A percentile compares a stretch with the other conserved stretches of the same genome.
These are phyloP conservation scores for Dioscorea cayenensis DNA, from an alignment of 116 monocot species.

Conservation along the genomic window DNA sequence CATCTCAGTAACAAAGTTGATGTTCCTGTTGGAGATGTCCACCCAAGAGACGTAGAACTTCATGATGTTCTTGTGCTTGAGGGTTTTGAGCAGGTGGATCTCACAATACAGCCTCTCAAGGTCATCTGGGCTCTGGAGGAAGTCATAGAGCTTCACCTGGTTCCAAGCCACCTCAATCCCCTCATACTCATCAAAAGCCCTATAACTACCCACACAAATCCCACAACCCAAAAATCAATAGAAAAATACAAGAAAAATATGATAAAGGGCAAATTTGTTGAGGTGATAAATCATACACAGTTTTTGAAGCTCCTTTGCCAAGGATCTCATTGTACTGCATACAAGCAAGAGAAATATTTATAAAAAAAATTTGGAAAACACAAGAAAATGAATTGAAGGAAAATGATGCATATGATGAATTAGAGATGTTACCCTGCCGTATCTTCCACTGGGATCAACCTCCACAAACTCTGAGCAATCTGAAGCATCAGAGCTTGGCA, in stretches of 20 bases:
- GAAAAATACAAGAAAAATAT: background rate
- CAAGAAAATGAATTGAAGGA: background rate
- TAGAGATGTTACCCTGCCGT: slow-evolving; percentile 18
- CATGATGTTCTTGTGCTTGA: slow-evolving; percentile 64
- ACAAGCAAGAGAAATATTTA: background rate
- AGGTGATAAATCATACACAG: slow-evolving; percentile 29
- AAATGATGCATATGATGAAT: background rate
- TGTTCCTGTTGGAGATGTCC: slow-evolving; percentile 36
- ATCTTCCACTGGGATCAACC: slow-evolving; percentile 33
- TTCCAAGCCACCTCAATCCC: slow-evolving; percentile 80
- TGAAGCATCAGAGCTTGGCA: slow-evolving; percentile 1
- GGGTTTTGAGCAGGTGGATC: slow-evolving; percentile 65
- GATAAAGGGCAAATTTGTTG: too few relatives aligned
- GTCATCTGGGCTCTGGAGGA: slow-evolving; percentile 43
- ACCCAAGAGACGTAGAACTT: slow-evolving; percentile 63
- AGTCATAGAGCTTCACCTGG: slow-evolving; percentile 59
- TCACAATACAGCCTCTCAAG: slow-evolving; percentile 68
- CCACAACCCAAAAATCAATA: slow-evolving; percentile 1
- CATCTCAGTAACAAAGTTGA: slow-evolving; percentile 66
- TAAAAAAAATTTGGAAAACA: background rate
- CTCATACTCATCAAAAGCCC: slow-evolving; percentile 59
- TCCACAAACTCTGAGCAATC: slow-evolving; percentile 26
- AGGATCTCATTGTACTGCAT: slow-evolving; percentile 56
- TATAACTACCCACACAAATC: slow-evolving; percentile 21
- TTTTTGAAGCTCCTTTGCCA: slow-evolving; percentile 66